These are phyloP conservation scores for Diplodia scrobiculata DNA, from an alignment of 2,329 filamentous ascomycete species.

Conservation along the genomic window DNA sequence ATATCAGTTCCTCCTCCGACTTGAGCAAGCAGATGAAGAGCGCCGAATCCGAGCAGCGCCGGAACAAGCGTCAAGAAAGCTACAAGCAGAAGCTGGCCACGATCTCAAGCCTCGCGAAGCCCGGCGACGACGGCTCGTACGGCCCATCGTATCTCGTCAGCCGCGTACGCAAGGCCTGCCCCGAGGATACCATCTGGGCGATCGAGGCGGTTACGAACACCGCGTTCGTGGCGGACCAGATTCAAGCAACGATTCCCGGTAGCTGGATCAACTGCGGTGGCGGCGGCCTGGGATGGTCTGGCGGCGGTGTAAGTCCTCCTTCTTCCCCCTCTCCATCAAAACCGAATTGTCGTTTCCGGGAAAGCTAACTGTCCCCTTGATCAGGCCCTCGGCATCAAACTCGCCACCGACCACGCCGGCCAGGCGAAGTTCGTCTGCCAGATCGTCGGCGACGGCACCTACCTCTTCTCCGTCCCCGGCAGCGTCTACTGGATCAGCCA, in stretches of 20 bases:
- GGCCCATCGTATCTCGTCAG: constrained; percentile 61
- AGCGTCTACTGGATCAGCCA: constrained; percentile 70
- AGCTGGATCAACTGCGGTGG: constrained; percentile 81
- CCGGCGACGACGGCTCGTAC: constrained; percentile 64
- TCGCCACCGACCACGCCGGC: constrained; percentile 60
- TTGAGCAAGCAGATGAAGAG: constrained; percentile 48
- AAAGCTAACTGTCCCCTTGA: neutral
- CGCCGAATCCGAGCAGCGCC: constrained; percentile 51
- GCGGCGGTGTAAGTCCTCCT: constrained; percentile 56
- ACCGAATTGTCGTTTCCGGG: no score
- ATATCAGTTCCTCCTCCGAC: constrained; percentile 55
- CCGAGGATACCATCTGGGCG: constrained; percentile 70
- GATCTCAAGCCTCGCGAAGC: constrained; percentile 61
- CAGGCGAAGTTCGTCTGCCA: constrained; percentile 45
- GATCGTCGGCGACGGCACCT: constrained; percentile 69
- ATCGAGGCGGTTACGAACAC: constrained; percentile 78
- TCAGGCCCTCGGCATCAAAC: constrained; percentile 69
- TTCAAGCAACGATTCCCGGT: constrained; percentile 67
- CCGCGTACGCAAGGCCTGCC: constrained; percentile 60
- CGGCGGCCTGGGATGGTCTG: constrained; percentile 78
- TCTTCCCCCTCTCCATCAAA: neutral
- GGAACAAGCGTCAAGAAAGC: constrained; percentile 58
- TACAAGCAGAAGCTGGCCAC: constrained; percentile 62
- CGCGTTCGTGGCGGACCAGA: constrained; percentile 67
- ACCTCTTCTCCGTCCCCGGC: constrained; percentile 65